Base-by-base conservation (phyloP, 495 filamentous ascomycete species). In the Penicillium lividum region DNA sequence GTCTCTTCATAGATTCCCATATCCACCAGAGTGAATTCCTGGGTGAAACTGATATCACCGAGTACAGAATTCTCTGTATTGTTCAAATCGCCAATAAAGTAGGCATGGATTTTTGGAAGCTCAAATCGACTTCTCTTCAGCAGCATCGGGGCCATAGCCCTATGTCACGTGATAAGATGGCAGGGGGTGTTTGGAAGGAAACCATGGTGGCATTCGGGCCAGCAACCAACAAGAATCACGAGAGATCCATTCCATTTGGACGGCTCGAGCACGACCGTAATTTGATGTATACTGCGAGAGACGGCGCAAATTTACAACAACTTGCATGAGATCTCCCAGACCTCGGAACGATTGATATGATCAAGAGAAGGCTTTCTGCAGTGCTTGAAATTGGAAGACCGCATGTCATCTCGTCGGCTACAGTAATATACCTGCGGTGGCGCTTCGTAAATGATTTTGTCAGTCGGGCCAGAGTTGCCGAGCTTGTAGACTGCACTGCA, bases 101-200 rank as follows among this genome's bases (percentile, higher is more conserved):
- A 9, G 45, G 45, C 27, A 48, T 48, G 27, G 45, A 48, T 48
- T 48, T 48, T 30, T 48, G 22, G 45, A 48, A 48, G 45, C 45
- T 48, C 22, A 48, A 48, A 48, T 48, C 45, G 45, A 48, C 45
- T 48, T 48, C 45, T 48, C 45, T 48, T 48, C 45, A 48, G 27
- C 27, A 48, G 27, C 27, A 48, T 28, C 27, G 10, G 27, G 45
- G 45, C 45, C 36, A 4, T 7, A 30, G 45, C 22, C 45, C 15
- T 11, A 48, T 30, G 9, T 48, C 45, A 48, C 45, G 45, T 48
- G 45, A 48, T 29, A 2, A n/a, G 27, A 48, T 48, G 22, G 10
- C 7, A 48, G 45, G 45, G 45, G 45, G 8, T 48, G 45, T 48
- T n/a, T n/a, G n/a, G n/a, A n/a, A n/a, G 27, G 36, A 40, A 15